phyloP scores from a whole-genome alignment of 768 basidiomycete species.

The Rubroboletus satanas region DNA sequence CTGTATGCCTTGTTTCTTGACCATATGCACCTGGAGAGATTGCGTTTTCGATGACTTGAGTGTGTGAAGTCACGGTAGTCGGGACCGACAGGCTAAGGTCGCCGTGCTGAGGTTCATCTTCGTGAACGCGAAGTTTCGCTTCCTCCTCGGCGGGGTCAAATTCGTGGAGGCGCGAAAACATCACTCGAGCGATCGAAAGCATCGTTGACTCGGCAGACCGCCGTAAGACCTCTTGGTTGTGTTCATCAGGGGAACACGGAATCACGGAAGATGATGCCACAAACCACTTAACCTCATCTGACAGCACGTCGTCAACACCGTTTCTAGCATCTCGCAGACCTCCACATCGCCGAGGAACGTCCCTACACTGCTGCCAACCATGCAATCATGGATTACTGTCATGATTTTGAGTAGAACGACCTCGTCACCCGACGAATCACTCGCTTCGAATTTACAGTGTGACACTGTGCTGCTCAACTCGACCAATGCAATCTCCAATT shows the following conservation, averaged over 20 bases:
- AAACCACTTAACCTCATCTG: constrained; percentile 93
- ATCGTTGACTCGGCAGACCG: constrained; percentile 87
- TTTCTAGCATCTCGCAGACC: constrained; percentile 98
- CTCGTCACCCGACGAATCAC: constrained; percentile 96
- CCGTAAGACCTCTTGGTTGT: constrained; percentile 69
- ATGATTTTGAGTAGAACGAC: constrained; percentile 91
- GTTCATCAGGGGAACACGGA: constrained; percentile 13
- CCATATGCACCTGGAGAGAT: constrained; percentile 6
- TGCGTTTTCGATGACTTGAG: constrained; percentile 14
- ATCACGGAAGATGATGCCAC: constrained; percentile 28
- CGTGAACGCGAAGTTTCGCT: constrained; percentile 50
- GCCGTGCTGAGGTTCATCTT: constrained; percentile 49
- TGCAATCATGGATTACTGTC: constrained; percentile 80
- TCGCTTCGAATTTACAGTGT: constrained; percentile 97
- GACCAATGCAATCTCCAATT: constrained; percentile 63
- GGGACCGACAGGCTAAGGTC: constrained; percentile 63
- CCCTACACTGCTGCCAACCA: constrained; percentile 64
- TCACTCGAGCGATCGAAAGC: constrained; percentile 78
- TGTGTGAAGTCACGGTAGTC: constrained; percentile 29
- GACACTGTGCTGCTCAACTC: constrained; percentile 88
- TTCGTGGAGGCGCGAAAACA: constrained; percentile 68
- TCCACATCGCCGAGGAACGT: constrained; percentile 83
- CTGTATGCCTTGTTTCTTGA: constrained; percentile 6
- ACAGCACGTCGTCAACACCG: constrained; percentile 93
- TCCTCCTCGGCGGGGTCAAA: constrained; percentile 69